Conservation (phyloP, 208 protist species). For the Crithidia bombi region DNA sequence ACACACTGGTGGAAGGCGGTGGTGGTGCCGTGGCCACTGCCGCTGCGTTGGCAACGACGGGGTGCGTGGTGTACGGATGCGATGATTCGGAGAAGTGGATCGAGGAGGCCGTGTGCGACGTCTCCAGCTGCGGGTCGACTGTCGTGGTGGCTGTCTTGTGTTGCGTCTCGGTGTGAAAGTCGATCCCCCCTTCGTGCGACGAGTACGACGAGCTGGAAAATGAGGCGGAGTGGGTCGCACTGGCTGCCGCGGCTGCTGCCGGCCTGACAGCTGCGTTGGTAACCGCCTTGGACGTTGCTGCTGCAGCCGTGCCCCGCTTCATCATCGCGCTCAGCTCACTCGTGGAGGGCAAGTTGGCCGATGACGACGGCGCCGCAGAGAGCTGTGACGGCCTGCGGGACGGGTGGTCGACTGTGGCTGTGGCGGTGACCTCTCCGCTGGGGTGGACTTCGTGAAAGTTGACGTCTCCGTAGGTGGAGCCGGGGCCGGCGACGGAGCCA, state of each 20-base stretch:
- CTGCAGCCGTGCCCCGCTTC: neutral
- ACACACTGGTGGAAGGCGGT: neutral
- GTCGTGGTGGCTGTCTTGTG: neutral
- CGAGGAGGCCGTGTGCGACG: conserved; percentile 10
- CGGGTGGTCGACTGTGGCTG: neutral
- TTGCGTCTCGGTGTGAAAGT: conserved; percentile 16
- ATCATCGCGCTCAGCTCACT: conserved; percentile 11
- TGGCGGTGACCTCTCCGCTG: neutral
- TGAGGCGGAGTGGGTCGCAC: conserved; percentile 13
- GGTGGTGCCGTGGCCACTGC: neutral
- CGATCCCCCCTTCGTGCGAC: neutral
- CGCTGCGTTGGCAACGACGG: neutral
- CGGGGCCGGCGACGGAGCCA: neutral
- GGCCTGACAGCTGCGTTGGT: neutral
- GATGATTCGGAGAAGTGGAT: conserved; percentile 9
- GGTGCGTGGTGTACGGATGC: neutral
- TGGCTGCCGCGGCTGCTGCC: neutral
- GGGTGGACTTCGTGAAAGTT: neutral
- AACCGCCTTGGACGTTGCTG: neutral
- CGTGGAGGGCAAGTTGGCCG: conserved; percentile 3
- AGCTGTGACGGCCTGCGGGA: neutral
- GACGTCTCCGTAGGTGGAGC: neutral
- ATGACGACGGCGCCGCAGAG: neutral
- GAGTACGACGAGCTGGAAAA: conserved; percentile 5
- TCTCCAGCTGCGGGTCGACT: neutral